Evolutionary conservation across 2,329 filamentous ascomycete genomes (phyloP).

Genomic region (Periconia sp.): DNA sequence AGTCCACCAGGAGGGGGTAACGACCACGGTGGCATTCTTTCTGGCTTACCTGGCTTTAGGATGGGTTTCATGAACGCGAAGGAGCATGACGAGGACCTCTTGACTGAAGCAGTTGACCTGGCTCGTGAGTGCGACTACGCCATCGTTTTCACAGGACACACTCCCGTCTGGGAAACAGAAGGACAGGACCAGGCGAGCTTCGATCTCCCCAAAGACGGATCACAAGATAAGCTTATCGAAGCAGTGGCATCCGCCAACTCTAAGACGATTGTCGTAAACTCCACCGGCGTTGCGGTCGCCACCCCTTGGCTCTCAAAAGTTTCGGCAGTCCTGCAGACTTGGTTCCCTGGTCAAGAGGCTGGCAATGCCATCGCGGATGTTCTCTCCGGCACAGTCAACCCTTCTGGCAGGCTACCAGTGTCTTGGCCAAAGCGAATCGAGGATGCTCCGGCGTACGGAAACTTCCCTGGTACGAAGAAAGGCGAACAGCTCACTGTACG

Average conservation of each 20-base stretch:
- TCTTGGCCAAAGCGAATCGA: constrained; percentile 47
- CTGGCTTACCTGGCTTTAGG: constrained; percentile 38
- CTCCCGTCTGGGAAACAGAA: constrained; percentile 54
- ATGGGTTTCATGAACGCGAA: constrained; percentile 40
- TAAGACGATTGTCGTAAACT: constrained; percentile 74
- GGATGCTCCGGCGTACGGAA: constrained; percentile 43
- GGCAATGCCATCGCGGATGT: constrained; percentile 52
- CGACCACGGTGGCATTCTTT: constrained; percentile 30
- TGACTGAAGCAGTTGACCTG: constrained; percentile 29
- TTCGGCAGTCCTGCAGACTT: constrained; percentile 48
- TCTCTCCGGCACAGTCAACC: constrained; percentile 47
- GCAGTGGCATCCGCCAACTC: constrained; percentile 71
- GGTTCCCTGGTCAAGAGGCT: constrained; percentile 51
- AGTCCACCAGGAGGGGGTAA: constrained; percentile 64
- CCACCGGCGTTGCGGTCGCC: constrained; percentile 75
- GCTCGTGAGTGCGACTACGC: constrained; percentile 36
- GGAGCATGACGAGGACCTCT: constrained; percentile 37
- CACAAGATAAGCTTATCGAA: constrained; percentile 68
- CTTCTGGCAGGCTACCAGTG: constrained; percentile 47
- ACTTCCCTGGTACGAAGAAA: constrained; percentile 50
- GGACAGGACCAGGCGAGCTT: constrained; percentile 65
- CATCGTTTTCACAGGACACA: constrained; percentile 43
- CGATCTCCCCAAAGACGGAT: constrained; percentile 61
- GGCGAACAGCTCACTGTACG: constrained; percentile 65
- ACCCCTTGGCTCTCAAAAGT: constrained; percentile 68